Evolutionary conservation across 257 asterid species (phyloP).

Genomic region (Cinchona pubescens): DNA sequence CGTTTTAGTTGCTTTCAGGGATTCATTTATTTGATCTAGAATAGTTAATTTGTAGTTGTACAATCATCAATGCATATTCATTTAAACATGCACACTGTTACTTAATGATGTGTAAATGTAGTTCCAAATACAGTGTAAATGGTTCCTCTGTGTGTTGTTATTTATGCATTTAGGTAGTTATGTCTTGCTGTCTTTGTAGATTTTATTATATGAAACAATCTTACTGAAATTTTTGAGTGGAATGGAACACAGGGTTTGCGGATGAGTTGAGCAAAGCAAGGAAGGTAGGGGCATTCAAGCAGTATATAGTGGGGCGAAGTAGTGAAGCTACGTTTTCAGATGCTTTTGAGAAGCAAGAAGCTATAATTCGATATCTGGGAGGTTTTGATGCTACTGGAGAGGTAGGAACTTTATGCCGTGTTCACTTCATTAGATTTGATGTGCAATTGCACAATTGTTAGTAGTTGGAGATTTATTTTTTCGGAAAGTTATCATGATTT

Average conservation of each 20-base stretch:
- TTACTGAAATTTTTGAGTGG: background rate
- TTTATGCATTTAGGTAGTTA: background rate
- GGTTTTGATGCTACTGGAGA: conserved; percentile 79
- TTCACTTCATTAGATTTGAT: background rate
- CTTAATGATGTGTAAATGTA: background rate
- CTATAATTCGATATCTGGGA: conserved; percentile 67
- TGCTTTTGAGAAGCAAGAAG: conserved; percentile 80
- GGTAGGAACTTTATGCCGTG: conserved; percentile 28
- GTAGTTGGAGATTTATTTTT: background rate
- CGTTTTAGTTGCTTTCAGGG: background rate
- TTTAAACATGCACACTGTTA: background rate
- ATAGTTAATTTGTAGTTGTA: no score
- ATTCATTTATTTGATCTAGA: no score
- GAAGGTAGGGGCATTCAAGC: conserved; percentile 63
- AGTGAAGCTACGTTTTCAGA: conserved; percentile 67
- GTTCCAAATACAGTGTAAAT: background rate
- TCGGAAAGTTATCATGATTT: background rate
- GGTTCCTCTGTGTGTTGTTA: background rate
- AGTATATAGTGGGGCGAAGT: conserved; percentile 66
- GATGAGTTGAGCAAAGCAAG: conserved; percentile 79
- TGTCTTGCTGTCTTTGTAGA: no score
- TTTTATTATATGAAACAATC: background rate
- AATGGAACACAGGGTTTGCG: conserved; percentile 55
- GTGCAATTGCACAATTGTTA: background rate
- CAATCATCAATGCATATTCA: background rate